These are phyloP conservation scores for Tulasnella sp. DNA, from an alignment of 768 basidiomycete species.

Conservation along the genomic window DNA sequence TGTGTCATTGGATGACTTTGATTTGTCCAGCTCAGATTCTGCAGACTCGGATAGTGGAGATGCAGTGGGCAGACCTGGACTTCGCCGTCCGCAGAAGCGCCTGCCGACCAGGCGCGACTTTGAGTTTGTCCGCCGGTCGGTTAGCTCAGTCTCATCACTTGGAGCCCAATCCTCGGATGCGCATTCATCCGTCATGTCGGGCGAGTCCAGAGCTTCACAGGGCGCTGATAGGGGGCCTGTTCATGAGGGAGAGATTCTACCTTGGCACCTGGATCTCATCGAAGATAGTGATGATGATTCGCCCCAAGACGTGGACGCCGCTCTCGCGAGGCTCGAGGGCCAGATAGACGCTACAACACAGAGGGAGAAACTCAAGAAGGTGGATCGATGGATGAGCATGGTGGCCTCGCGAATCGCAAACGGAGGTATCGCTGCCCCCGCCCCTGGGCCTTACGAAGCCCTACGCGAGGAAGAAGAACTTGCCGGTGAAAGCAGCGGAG, in stretches of 20 bases:
- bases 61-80: slow-evolving; percentile 34
- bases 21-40: slow-evolving; percentile 52
- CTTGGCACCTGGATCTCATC: slow-evolving; percentile 48
- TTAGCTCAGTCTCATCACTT: slow-evolving; percentile 67
- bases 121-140: slow-evolving; percentile 64
- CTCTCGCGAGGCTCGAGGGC: slow-evolving; percentile 71
- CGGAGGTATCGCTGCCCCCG: neutral
- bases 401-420: slow-evolving; percentile 44
- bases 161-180: slow-evolving; percentile 34
- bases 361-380: slow-evolving; percentile 61
- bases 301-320: slow-evolving; percentile 68
- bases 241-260: slow-evolving; percentile 26
- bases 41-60: slow-evolving; percentile 43
- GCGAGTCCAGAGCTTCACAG: neutral
- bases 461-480: slow-evolving; percentile 15
- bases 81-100: slow-evolving; percentile 44
- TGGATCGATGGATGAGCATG: slow-evolving; percentile 70
- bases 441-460: neutral
- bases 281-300: slow-evolving; percentile 51
- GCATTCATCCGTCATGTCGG: slow-evolving; percentile 15
- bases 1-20: slow-evolving; percentile 68
- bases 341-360: slow-evolving; percentile 67
- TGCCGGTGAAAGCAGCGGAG: neutral
- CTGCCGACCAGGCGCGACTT: slow-evolving; percentile 71
- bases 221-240: neutral